Evolutionary conservation across 164 flowering plant species (phyloP), one percentile per base, ranked within the genome.

Genomic region (Vitis cinerea): DNA sequence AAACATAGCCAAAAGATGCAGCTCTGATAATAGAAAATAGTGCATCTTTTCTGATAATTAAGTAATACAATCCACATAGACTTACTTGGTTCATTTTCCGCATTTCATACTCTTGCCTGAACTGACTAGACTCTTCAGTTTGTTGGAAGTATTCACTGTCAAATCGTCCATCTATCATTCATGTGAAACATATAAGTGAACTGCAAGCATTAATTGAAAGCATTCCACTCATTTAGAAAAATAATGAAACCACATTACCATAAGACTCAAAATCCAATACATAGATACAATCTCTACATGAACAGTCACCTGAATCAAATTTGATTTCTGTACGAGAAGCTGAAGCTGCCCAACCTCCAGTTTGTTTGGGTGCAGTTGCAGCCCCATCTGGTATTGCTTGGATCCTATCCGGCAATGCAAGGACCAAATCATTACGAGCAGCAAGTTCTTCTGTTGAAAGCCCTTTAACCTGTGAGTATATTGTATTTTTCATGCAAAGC

Each of bases 61-160:
- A 73, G 12, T 29, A 47, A 17, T 27, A 50, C 44, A 27, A 10
- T 7, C 0, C n/a, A 51, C 14, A 48, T 15, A 71, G 2, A 44
- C 80, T 77, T 84, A 76, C 97, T 92, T 94, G 97, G 74, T 81
- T 91, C 70, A 90, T 76, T 83, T 79, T 95, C 62, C 97, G 85
- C 99, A 91, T 93, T 82, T 91, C 98, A 82, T 80, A 91, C 70
- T 95, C 97, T 64, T 85, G 84, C 81, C 89, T 89, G 72, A 90
- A 95, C 66, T 89, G 89, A 72, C 84, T 90, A 0, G 93, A 85
- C 74, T 85, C 83, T 65, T 90, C 97, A 53, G 80, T 71, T 78
- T 89, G 84, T 69, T 95, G 85, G 50, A 86, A 91, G 82, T 82
- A 95, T 50, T 87, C 97, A 73, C 64, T 62, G 63, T 90, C 91